A percentile compares a stretch with the other conserved stretches of the same genome.
Evolutionary conservation across 305 asterid species (phyloP).

Genomic region (Solanum hybrid): DNA sequence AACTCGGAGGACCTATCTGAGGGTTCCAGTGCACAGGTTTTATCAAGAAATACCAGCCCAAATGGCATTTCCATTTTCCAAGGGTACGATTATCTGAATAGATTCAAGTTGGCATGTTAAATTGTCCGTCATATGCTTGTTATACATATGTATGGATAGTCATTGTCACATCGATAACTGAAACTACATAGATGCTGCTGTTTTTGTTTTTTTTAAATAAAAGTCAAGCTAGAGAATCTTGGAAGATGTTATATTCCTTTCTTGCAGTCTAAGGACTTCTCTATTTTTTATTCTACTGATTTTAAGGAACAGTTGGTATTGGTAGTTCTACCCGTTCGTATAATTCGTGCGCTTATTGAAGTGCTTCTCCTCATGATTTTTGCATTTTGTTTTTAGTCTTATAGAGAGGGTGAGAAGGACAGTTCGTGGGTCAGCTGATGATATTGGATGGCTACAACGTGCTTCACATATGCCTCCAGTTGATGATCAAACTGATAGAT

Average conservation of each 20-base stretch:
- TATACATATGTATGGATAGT: neutral
- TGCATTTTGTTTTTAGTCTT: conserved; percentile 35
- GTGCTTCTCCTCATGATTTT: neutral
- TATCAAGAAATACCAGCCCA: conserved; percentile 33
- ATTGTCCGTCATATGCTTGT: neutral
- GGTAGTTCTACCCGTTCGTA: neutral
- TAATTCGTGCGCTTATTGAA: neutral
- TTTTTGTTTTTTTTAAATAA: too few species aligned
- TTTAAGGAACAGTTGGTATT: neutral
- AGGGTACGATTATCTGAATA: conserved; percentile 42
- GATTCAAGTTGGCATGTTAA: neutral
- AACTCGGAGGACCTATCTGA: neutral
- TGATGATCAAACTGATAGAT: conserved; percentile 77
- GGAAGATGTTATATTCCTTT: neutral
- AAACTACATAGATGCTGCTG: neutral
- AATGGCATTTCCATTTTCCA: conserved; percentile 67
- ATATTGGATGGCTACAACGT: conserved; percentile 86
- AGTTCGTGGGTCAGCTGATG: conserved; percentile 94
- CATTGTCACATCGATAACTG: neutral
- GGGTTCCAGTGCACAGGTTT: conserved; percentile 26
- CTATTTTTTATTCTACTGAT: neutral
- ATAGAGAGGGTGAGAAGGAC: conserved; percentile 78
- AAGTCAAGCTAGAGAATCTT: neutral
- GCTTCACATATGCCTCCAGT: conserved; percentile 76
- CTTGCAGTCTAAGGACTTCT: neutral